Conservation (phyloP, 495 filamentous ascomycete genomes). For the Penicillium roqueforti region DNA sequence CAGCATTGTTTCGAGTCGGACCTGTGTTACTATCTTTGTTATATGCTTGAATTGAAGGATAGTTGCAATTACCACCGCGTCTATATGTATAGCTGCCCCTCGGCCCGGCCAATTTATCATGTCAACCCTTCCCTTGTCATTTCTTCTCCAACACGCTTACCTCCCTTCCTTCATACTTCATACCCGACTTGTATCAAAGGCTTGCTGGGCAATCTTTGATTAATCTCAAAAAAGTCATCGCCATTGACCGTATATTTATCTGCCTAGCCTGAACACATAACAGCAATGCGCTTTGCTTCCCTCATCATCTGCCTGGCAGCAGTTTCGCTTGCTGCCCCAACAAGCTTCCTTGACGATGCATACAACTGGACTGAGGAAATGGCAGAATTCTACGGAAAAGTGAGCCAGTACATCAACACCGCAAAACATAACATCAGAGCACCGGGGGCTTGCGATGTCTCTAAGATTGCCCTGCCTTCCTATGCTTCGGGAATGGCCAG, state of each 20-base stretch:
- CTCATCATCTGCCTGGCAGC: slow-evolving; percentile 31
- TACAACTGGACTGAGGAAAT: slow-evolving; percentile 40
- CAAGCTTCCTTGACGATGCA: slow-evolving; percentile 29
- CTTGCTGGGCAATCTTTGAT: slow-evolving; percentile 6
- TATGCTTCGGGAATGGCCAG: slow-evolving; percentile 50
- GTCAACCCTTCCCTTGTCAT: slow-evolving; percentile 11
- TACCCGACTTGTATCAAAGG: slow-evolving; percentile 14
- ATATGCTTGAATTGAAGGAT: slow-evolving; percentile 4
- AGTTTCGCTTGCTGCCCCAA: slow-evolving; percentile 34
- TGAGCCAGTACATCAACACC: slow-evolving; percentile 36
- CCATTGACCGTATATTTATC: neutral
- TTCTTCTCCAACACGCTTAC: slow-evolving; percentile 11
- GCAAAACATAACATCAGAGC: slow-evolving; percentile 16
- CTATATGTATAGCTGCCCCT: slow-evolving; percentile 22
- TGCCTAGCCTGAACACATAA: slow-evolving; percentile 5
- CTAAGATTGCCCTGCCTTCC: slow-evolving; percentile 37
- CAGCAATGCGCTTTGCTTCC: slow-evolving; percentile 30
- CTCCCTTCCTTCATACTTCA: slow-evolving; percentile 4
- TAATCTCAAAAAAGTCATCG: neutral
- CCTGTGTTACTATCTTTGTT: slow-evolving; percentile 27
- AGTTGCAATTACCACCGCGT: slow-evolving; percentile 15
- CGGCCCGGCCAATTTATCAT: slow-evolving; percentile 11
- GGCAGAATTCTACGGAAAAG: slow-evolving; percentile 35
- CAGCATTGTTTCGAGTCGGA: slow-evolving; percentile 23
- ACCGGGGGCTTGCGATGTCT: slow-evolving; percentile 33